Conservation (phyloP, 495 filamentous ascomycete genomes). For the Astrocystis sublimbata region DNA sequence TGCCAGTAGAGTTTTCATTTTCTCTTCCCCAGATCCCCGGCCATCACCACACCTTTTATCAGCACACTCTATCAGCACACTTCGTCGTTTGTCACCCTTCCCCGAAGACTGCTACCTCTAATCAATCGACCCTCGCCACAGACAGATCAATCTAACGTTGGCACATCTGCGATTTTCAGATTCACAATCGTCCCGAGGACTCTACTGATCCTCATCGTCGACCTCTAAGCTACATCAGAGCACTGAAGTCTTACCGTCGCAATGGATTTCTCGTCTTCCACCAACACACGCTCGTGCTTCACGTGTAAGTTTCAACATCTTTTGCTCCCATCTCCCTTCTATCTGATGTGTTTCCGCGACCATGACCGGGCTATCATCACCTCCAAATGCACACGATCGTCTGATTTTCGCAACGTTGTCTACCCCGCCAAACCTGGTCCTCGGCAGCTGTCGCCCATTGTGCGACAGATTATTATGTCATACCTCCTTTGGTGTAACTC, state of each 20-base stretch:
- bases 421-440: background rate
- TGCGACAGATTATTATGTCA: slow-evolving; percentile 5
- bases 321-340: background rate
- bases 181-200: background rate
- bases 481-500: background rate
- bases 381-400: background rate
- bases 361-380: background rate
- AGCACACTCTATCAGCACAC: slow-evolving; percentile 4
- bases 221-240: background rate
- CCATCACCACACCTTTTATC: slow-evolving; percentile 4
- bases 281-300: slow-evolving; percentile 45
- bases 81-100: slow-evolving; percentile 13
- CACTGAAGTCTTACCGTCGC: slow-evolving; percentile 19
- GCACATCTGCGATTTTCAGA: slow-evolving; percentile 2
- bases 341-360: background rate
- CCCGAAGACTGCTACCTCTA: slow-evolving; percentile 7
- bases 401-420: background rate
- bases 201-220: background rate
- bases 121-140: background rate
- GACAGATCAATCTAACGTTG: slow-evolving; percentile 16
- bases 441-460: background rate
- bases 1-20: slow-evolving; percentile 16
- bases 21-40: slow-evolving; percentile 8
- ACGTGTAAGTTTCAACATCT: slow-evolving; percentile 45
- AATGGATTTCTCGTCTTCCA: slow-evolving; percentile 47